Conservation (phyloP, 805 yeast genomes). For the Candida chilensis region DNA sequence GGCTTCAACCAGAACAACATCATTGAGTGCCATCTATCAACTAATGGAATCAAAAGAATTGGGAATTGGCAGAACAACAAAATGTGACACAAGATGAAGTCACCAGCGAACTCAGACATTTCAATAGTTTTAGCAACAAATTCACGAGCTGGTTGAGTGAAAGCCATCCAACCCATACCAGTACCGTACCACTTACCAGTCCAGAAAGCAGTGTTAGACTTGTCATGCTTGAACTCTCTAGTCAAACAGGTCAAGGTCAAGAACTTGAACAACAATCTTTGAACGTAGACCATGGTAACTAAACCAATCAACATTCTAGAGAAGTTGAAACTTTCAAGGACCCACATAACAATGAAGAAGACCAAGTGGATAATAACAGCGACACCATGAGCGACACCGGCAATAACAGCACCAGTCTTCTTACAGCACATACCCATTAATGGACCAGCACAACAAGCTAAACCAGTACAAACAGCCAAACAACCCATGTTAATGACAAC, state of each 20-base stretch:
- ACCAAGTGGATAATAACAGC: constrained; percentile 83
- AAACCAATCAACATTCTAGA: constrained; percentile 82
- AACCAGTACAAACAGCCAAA: constrained; percentile 61
- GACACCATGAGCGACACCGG: constrained; percentile 92
- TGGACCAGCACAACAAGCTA: constrained; percentile 98
- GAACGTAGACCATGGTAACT: constrained; percentile 74
- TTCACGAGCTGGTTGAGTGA: constrained; percentile 95
- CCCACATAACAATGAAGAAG: constrained; percentile 96
- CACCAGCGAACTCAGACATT: constrained; percentile 93
- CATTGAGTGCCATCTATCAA: constrained; percentile 97
- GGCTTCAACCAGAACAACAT: constrained; percentile 99
- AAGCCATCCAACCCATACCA: constrained; percentile 88
- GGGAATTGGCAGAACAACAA: constrained; percentile 87
- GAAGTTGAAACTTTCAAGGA: constrained; percentile 86
- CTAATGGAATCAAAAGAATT: constrained; percentile 68
- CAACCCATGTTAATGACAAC: constrained; percentile 86
- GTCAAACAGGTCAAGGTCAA: constrained; percentile 74
- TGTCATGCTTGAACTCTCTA: constrained; percentile 94
- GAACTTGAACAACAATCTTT: constrained; percentile 79
- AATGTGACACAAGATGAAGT: constrained; percentile 87
- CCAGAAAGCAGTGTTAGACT: constrained; percentile 98
- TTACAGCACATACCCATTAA: constrained; percentile 90
- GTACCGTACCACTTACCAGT: constrained; percentile 98
- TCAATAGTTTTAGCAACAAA: constrained; percentile 90
- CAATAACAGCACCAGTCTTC: constrained; percentile 92